Conservation (phyloP, 352 stramenopile species). For the Phytophthora capsici region DNA sequence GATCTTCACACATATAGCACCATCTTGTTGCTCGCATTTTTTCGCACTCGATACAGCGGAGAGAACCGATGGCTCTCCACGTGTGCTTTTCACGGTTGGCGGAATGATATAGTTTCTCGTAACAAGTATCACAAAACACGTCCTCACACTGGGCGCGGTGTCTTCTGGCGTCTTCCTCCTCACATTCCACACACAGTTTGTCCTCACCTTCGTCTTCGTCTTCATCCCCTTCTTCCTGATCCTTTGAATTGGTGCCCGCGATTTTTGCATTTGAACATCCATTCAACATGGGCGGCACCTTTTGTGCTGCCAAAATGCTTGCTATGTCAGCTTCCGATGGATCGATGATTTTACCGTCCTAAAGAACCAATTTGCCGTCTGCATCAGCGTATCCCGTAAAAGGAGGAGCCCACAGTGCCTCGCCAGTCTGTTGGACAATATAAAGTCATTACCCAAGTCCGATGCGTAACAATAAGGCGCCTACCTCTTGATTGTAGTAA, state of each 20-base stretch:
- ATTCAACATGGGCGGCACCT: conserved; percentile 19
- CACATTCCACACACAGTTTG: conserved; percentile 78
- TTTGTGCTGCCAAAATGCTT: conserved; percentile 35
- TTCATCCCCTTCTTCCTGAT: conserved; percentile 26
- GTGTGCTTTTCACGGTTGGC: conserved; percentile 78
- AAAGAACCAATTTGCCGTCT: conserved; percentile 71
- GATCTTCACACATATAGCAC: conserved; percentile 77
- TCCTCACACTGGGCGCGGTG: conserved; percentile 80
- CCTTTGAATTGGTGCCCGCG: neutral
- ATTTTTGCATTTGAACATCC: conserved; percentile 3
- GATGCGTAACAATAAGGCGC: neutral
- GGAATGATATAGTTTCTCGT: conserved; percentile 71
- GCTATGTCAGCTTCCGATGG: conserved; percentile 47
- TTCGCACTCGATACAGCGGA: conserved; percentile 87
- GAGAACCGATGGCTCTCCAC: conserved; percentile 73
- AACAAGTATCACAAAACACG: conserved; percentile 81
- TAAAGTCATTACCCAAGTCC: conserved; percentile 10
- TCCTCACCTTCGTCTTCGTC: conserved; percentile 68
- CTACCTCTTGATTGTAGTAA: conserved; percentile 76
- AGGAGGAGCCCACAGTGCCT: conserved; percentile 73
- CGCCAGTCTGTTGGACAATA: conserved; percentile 52
- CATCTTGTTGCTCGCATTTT: conserved; percentile 85
- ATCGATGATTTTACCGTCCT: conserved; percentile 70
- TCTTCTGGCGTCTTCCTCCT: conserved; percentile 71
- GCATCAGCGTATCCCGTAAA: conserved; percentile 72